phyloP scores from a whole-genome alignment of 78 protist genomes.

The Tieghemostelium lacteum region DNA sequence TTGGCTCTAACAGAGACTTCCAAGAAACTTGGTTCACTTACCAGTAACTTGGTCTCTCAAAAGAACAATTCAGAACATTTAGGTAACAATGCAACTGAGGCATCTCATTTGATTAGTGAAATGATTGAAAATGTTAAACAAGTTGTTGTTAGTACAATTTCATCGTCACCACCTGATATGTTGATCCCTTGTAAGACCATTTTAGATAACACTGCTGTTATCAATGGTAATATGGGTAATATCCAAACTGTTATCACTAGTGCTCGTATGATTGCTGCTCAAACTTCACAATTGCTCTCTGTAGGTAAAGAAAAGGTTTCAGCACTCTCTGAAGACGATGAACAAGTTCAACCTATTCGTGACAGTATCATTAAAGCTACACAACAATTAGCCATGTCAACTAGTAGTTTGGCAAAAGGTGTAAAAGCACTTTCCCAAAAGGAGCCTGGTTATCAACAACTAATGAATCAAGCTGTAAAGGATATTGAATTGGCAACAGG shows the following conservation, averaged over 20 bases:
- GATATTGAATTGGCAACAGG: constrained; percentile 27
- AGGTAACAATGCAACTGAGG: constrained; percentile 23
- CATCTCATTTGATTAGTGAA: constrained; percentile 33
- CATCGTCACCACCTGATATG: constrained; percentile 75
- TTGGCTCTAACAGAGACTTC: constrained; percentile 23
- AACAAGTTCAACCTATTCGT: constrained; percentile 12
- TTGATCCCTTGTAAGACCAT: constrained; percentile 35
- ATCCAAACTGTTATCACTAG: constrained; percentile 2
- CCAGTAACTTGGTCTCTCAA: constrained; percentile 31
- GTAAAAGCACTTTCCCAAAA: constrained; percentile 69
- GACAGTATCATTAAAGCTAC: constrained; percentile 52
- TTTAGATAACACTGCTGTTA: constrained; percentile 22
- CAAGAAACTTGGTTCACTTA: constrained; percentile 64
- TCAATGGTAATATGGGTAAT: constrained; percentile 18
- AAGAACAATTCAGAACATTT: constrained; percentile 18
- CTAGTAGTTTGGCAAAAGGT: constrained; percentile 58
- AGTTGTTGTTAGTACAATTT: constrained; percentile 18
- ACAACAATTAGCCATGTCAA: constrained; percentile 66
- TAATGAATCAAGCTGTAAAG: constrained; percentile 10
- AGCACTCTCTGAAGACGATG: constrained; percentile 38
- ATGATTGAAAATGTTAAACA: constrained; percentile 38
- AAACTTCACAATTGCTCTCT: constrained; percentile 35
- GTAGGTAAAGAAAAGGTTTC: constrained; percentile 27
- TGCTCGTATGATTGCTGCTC: constrained; percentile 70
- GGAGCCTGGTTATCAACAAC: constrained; percentile 28